phyloP scores from a whole-genome alignment of 129 eudicot genomes.

The Mikania micrantha region DNA sequence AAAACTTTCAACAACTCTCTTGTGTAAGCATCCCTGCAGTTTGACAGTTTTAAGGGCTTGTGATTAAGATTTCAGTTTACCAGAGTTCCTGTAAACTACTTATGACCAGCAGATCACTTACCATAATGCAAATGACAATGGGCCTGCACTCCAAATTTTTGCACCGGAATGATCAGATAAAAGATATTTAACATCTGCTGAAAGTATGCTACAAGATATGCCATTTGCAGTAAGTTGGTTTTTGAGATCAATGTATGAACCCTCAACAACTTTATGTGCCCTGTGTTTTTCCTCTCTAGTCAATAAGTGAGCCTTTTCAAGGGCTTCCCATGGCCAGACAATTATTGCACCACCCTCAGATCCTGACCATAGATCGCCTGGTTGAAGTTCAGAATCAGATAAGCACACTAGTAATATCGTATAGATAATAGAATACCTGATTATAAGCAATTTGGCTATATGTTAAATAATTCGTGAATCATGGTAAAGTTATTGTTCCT shows the following conservation, averaged over 20 bases:
- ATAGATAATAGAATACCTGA: not conserved
- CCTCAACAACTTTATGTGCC: conserved; percentile 57
- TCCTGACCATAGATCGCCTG: conserved; percentile 99
- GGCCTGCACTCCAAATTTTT: conserved; percentile 86
- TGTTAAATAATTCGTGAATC: not conserved
- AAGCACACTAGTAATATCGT: conserved; percentile 1
- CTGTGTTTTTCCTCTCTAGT: conserved; percentile 62
- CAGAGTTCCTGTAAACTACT: not conserved
- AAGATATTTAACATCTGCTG: conserved; percentile 74
- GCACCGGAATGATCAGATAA: conserved; percentile 67
- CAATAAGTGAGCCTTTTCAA: conserved; percentile 58
- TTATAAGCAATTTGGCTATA: conserved; percentile 3
- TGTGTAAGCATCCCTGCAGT: conserved; percentile 86
- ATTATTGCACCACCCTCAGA: conserved; percentile 75
- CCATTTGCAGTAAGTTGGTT: conserved; percentile 64
- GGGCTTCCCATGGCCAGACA: conserved; percentile 96
- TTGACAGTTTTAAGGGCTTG: not conserved
- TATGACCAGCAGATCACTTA: conserved; percentile 25
- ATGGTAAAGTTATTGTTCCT: not conserved
- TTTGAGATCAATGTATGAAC: conserved; percentile 80
- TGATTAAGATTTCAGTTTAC: not conserved
- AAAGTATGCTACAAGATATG: conserved; percentile 58
- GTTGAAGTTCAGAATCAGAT: conserved; percentile 21
- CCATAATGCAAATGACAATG: conserved; percentile 80
- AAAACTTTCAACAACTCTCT: conserved; percentile 82